Percentiles rank a stretch among this genome's conserved stretches.
phyloP scores from a whole-genome alignment of 805 yeast genomes.

The Barnettozyma pratensis region DNA sequence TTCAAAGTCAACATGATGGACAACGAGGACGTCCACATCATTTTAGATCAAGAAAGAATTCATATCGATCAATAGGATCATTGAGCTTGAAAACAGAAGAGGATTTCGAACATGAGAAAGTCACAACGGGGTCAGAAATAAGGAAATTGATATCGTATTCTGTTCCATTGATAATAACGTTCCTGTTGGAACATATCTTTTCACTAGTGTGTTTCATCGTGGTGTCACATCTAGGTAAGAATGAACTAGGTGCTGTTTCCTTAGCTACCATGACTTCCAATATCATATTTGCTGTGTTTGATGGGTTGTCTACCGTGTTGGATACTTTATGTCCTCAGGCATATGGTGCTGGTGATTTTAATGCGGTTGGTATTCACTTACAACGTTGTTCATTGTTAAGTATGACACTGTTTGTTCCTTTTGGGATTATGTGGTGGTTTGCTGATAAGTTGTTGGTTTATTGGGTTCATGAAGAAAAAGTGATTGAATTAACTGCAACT shows the following conservation, averaged over 20 bases:
- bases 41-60: conserved; percentile 10
- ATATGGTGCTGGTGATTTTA: conserved; percentile 68
- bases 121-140: conserved; percentile 32
- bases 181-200: conserved; percentile 51
- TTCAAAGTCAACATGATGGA: not conserved
- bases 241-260: conserved; percentile 78
- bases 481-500: conserved; percentile 50
- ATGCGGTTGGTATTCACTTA: conserved; percentile 67
- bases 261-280: conserved; percentile 80
- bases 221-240: conserved; percentile 82
- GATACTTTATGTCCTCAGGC: conserved; percentile 86
- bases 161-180: conserved; percentile 53
- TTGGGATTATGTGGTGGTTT: conserved; percentile 55
- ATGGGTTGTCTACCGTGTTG: conserved; percentile 76
- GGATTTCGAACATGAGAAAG: conserved; percentile 29
- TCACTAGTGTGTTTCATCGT: conserved; percentile 52
- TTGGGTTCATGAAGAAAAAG: conserved; percentile 48
- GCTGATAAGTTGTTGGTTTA: conserved; percentile 38
- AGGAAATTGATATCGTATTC: conserved; percentile 37
- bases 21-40: not conserved
- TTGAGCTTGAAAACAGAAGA: conserved; percentile 16
- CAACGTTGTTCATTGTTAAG: conserved; percentile 63
- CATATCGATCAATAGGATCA: conserved; percentile 21
- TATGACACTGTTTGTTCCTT: conserved; percentile 39
- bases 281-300: conserved; percentile 73